Evolutionary conservation across 257 asterid species (phyloP).

Genomic region (Solanum chiquidenum): DNA sequence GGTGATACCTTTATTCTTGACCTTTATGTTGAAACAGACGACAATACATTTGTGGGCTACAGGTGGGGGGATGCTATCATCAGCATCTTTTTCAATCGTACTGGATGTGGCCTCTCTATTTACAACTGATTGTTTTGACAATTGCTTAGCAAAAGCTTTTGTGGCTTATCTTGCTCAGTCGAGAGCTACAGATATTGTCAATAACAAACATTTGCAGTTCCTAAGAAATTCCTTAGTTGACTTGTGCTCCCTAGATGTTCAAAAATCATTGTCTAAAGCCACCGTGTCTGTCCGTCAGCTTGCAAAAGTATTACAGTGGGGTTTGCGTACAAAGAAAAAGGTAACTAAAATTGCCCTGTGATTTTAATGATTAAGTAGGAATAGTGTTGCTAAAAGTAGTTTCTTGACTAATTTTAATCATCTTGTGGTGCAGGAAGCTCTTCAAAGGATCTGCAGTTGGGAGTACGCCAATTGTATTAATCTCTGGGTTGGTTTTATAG

Average conservation of each 20-base stretch:
- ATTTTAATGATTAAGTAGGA: background rate
- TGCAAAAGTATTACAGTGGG: constrained; percentile 56
- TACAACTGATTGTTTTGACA: constrained; percentile 39
- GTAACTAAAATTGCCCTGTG: constrained; percentile 16
- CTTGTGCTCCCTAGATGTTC: constrained; percentile 66
- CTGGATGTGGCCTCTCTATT: constrained; percentile 42
- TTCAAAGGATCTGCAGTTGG: constrained; percentile 76
- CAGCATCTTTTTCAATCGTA: constrained; percentile 53
- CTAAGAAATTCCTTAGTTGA: constrained; percentile 60
- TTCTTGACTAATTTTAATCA: background rate
- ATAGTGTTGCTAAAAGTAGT: background rate
- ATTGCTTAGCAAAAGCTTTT: constrained; percentile 60
- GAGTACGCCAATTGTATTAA: constrained; percentile 74
- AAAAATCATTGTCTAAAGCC: constrained; percentile 54
- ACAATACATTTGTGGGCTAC: constrained; percentile 88
- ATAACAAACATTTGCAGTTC: constrained; percentile 52
- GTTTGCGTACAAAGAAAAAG: constrained; percentile 60
- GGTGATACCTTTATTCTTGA: background rate
- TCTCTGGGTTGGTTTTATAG: constrained; percentile 78
- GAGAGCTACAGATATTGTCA: constrained; percentile 46
- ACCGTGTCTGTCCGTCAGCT: constrained; percentile 57
- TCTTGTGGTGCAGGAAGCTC: constrained; percentile 54
- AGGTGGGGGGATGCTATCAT: constrained; percentile 51
- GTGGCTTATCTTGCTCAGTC: constrained; percentile 49
- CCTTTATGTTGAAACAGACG: constrained; percentile 38